Evolutionary conservation across 2,329 filamentous ascomycete species (phyloP).

Genomic region (Hysterium pulicare): DNA sequence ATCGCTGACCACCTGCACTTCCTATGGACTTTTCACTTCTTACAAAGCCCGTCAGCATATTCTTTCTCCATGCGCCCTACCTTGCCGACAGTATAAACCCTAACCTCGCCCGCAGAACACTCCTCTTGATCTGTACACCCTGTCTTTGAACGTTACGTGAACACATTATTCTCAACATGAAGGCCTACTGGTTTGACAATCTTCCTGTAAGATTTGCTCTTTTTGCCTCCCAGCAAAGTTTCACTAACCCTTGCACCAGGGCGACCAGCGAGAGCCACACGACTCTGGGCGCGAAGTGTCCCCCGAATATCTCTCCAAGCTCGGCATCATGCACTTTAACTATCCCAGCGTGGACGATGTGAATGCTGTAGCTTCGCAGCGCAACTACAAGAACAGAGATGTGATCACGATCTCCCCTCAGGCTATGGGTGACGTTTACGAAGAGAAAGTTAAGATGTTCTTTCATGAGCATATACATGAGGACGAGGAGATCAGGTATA

Average conservation of each 20-base stretch:
- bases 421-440: slow-evolving; percentile 82
- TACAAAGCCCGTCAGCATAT: too few relatives aligned
- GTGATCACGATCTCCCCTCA: slow-evolving; percentile 84
- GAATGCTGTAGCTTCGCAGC: slow-evolving; percentile 67
- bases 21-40: too few relatives aligned
- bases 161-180: slow-evolving; percentile 58
- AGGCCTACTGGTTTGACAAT: slow-evolving; percentile 70
- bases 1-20: too few relatives aligned
- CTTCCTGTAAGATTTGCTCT: slow-evolving; percentile 47
- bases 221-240: slow-evolving; percentile 1
- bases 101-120: too few relatives aligned
- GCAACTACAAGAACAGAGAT: slow-evolving; percentile 91
- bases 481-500: slow-evolving; percentile 97
- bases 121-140: too few relatives aligned
- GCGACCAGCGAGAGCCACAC: slow-evolving; percentile 89
- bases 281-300: slow-evolving; percentile 73
- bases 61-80: too few relatives aligned
- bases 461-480: slow-evolving; percentile 96
- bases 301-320: slow-evolving; percentile 61
- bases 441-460: slow-evolving; percentile 90
- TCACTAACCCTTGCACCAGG: slow-evolving; percentile 50
- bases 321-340: slow-evolving; percentile 79
- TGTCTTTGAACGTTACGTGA: too few relatives aligned
- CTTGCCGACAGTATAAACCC: too few relatives aligned
- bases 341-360: slow-evolving; percentile 65